Evolutionary conservation across 2,329 filamentous ascomycete genomes (phyloP), one percentile per base, ranked within the genome.

Genomic region (Aspergillaceae sp.): DNA sequence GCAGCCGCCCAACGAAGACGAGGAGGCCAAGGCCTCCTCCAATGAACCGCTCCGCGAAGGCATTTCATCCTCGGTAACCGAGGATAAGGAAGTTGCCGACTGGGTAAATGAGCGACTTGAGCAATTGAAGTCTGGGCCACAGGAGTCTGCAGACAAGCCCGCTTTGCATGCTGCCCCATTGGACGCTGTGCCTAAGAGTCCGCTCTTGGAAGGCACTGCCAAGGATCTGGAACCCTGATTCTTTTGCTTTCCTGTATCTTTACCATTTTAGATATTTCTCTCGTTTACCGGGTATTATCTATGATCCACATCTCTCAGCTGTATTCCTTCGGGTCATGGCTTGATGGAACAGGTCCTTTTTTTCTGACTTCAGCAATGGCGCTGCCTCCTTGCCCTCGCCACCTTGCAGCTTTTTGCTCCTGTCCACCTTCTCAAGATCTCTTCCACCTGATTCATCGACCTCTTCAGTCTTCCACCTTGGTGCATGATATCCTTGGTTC

Each of bases 101-200:
- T 98, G 92, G 92, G 91, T 95, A 1, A 76, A 75, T 35, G 72
- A 70, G 5, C 75, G 73, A 51, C 76, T 73, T 2, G 86, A 80
- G 10, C 71, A 70, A 40, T 77, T 71, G 61, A 74, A 72, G 4
- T 74, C 72, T 42, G 64, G 69, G 10, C 73, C 75, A 42, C 87
- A 86, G 60, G 92, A 92, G 10, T 89, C 92, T 3, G 69, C 36
- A 19, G 74, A 75, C 42, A 87, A 86, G 60, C 92, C 92, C 10
- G 90, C 92, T 3, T 69, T 97, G 51, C 92, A 97, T 64, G 83
- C 87, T 4, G 91, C 87, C 27, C 87, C 90, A 1, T 69, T 97
- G 40, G 87, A 95, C 64, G 79, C 79, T 8, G 79, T 90, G 28
- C 65, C 65, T 11, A 67, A 65, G 4, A 71, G 63, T 47, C 63